Percentiles rank a stretch among this genome's conserved stretches.
phyloP scores from a whole-genome alignment of 805 yeast species.

The Yarrowia sp. region DNA sequence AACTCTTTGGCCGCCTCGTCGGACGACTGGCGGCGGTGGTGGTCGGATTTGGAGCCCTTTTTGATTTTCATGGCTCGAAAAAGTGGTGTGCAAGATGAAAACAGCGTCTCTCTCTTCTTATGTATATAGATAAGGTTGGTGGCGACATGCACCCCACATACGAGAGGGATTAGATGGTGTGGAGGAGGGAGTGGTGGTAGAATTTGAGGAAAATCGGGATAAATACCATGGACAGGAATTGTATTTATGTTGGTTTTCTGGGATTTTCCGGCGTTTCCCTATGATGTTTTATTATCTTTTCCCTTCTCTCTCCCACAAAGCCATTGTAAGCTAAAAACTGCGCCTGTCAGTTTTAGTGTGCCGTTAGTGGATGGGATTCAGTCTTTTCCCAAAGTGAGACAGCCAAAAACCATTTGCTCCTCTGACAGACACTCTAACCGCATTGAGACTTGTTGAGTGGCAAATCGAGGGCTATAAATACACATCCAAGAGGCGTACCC shows the following conservation, averaged over 20 bases:
- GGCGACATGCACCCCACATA: slow-evolving; percentile 31
- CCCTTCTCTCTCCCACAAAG: background rate
- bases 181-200: background rate
- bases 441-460: too few species aligned
- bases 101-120: background rate
- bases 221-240: too few species aligned
- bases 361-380: too few species aligned
- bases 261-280: too few species aligned
- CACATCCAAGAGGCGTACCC: too few species aligned
- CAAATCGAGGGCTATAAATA: too few species aligned
- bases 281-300: background rate
- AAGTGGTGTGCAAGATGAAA: background rate
- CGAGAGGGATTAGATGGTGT: background rate
- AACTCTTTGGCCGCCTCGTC: slow-evolving; percentile 24
- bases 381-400: background rate
- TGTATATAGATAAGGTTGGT: slow-evolving; percentile 26
- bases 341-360: background rate
- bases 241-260: too few species aligned
- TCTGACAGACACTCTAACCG: too few species aligned
- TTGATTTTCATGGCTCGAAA: slow-evolving; percentile 12
- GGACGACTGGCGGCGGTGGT: slow-evolving; percentile 23
- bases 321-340: background rate
- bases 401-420: background rate
- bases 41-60: slow-evolving; percentile 18
- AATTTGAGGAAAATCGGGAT: background rate